A percentile compares a stretch with the other conserved stretches of the same genome.
phyloP scores from a whole-genome alignment of 352 stramenopile species.

The Phytopythium sindhum region DNA sequence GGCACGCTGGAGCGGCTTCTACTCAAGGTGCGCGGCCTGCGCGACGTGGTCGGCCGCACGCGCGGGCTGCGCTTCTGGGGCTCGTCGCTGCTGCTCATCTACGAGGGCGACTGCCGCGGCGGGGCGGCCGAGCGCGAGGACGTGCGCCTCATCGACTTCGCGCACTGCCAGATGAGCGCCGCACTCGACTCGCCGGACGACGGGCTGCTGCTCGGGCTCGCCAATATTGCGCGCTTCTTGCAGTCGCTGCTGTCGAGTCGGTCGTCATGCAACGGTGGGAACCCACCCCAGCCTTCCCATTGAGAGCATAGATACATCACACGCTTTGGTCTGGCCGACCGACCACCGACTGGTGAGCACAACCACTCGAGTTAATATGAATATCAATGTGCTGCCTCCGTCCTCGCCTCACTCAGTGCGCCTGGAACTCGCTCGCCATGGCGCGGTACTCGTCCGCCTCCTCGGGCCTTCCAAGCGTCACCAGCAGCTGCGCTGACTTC shows the following conservation, averaged over 20 bases:
- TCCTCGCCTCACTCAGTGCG: not conserved
- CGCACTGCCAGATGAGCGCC: conserved; percentile 68
- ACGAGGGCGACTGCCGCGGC: conserved; percentile 55
- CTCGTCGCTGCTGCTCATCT: conserved; percentile 68
- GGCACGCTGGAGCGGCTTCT: conserved; percentile 43
- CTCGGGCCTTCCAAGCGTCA: conserved; percentile 62
- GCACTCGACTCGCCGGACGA: conserved; percentile 49
- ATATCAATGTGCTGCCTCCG: not conserved
- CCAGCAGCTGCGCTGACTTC: conserved; percentile 58
- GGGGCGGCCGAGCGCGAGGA: conserved; percentile 22
- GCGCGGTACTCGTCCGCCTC: conserved; percentile 60
- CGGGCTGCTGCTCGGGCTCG: conserved; percentile 59
- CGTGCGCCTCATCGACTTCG: conserved; percentile 77
- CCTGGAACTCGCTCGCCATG: conserved; percentile 53
- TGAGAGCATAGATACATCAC: not conserved
- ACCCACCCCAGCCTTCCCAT: not conserved
- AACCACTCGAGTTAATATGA: not conserved
- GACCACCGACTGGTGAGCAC: conserved; percentile 3
- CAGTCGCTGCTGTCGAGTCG: conserved; percentile 24
- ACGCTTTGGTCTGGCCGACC: not conserved
- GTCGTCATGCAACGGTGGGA: not conserved
- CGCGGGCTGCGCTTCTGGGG: conserved; percentile 72
- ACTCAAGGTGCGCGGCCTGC: conserved; percentile 38
- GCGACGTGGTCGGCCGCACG: conserved; percentile 37
- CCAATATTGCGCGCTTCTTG: conserved; percentile 54